Evolutionary conservation across 2,329 filamentous ascomycete species (phyloP).

Genomic region (Aspergillus candidus): DNA sequence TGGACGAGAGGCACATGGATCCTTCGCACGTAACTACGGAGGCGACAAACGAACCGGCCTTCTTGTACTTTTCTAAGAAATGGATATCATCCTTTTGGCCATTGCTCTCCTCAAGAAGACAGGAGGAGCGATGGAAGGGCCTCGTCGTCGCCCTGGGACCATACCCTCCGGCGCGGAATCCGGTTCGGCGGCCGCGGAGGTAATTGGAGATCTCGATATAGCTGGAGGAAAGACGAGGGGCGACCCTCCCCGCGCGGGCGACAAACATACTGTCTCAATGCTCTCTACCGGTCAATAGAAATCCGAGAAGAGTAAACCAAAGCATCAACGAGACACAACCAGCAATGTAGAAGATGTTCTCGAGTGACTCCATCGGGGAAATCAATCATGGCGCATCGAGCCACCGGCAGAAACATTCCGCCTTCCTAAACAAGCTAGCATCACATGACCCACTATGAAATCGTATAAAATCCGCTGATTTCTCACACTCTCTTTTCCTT

Average conservation of each 20-base stretch:
- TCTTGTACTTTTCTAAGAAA: constrained; percentile 41
- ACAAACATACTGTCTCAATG: constrained; percentile 16
- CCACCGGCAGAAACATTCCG: constrained; percentile 15
- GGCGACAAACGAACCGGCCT: constrained; percentile 35
- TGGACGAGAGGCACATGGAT: too few species aligned
- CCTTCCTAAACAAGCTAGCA: constrained; percentile 21
- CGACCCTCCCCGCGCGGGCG: constrained; percentile 18
- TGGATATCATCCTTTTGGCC: constrained; percentile 12
- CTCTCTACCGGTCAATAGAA: background rate
- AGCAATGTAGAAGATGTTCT: background rate
- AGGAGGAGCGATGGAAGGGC: constrained; percentile 18
- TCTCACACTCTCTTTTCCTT: constrained; percentile 46
- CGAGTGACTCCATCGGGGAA: constrained; percentile 1
- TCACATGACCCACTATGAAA: constrained; percentile 18
- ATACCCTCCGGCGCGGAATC: constrained; percentile 4
- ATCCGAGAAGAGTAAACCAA: background rate
- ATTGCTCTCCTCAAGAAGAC: constrained; percentile 16
- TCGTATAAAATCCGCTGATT: constrained; percentile 12
- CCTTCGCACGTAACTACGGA: too few species aligned
- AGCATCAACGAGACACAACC: background rate
- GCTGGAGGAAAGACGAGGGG: constrained; percentile 25
- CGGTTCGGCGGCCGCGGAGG: constrained; percentile 19
- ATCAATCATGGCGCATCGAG: background rate
- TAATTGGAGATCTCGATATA: constrained; percentile 37
- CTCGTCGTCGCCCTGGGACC: constrained; percentile 6